Evolutionary conservation across 1,284 basidiomycete genomes (phyloP).

Genomic region (Pseudozyma hubeiensis): DNA sequence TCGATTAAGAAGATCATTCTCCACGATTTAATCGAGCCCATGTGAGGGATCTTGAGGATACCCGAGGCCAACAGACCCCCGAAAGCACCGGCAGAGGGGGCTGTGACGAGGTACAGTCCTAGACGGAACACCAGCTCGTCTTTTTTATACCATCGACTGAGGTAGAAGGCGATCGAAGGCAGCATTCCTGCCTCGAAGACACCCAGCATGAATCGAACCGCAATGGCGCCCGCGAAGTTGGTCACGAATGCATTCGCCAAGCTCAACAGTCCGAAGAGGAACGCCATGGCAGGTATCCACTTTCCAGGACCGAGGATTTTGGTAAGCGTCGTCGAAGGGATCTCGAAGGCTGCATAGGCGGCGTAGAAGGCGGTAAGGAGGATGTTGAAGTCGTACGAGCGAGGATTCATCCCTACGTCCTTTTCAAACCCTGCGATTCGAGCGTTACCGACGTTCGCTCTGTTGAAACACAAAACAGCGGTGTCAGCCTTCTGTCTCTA

Average conservation of each 20-base stretch:
- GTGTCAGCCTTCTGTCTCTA: too few relatives aligned
- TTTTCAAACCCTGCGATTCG: slow-evolving; percentile 55
- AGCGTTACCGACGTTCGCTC: slow-evolving; percentile 61
- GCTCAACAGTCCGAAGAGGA: slow-evolving; percentile 44
- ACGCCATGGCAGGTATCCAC: slow-evolving; percentile 67
- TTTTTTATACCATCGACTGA: slow-evolving; percentile 67
- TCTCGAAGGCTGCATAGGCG: slow-evolving; percentile 66
- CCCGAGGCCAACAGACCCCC: slow-evolving; percentile 64
- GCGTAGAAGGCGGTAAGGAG: slow-evolving; percentile 56
- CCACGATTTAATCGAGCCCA: slow-evolving; percentile 60
- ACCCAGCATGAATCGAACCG: slow-evolving; percentile 67
- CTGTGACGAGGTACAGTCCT: slow-evolving; percentile 60
- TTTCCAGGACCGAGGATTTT: slow-evolving; percentile 69
- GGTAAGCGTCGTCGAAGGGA: slow-evolving; percentile 76
- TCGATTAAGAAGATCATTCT: slow-evolving; percentile 69
- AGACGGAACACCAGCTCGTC: slow-evolving; percentile 67
- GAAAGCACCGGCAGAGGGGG: slow-evolving; percentile 62
- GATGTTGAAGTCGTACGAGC: slow-evolving; percentile 56
- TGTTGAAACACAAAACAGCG: slow-evolving; percentile 23
- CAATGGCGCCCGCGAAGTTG: slow-evolving; percentile 66
- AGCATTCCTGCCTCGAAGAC: slow-evolving; percentile 68
- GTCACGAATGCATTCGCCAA: slow-evolving; percentile 65
- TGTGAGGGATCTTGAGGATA: slow-evolving; percentile 37
- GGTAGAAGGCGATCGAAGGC: slow-evolving; percentile 63
- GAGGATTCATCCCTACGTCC: slow-evolving; percentile 54